Conservation (phyloP, 1,139 yeast species). For the Blastobotrys aristatus region DNA sequence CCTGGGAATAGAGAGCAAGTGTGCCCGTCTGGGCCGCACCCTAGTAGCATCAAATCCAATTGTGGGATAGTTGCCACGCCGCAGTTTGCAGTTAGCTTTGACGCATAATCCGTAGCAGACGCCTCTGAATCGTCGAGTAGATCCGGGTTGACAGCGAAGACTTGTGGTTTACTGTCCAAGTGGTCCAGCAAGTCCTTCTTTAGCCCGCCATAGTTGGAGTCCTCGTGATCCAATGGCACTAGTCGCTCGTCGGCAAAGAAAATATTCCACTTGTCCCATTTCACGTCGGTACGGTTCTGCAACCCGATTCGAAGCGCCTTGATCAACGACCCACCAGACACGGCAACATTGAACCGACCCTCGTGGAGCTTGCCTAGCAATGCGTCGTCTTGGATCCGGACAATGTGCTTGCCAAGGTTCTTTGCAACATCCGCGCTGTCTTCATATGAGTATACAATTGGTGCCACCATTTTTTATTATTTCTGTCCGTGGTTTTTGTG, state of each 20-base stretch:
- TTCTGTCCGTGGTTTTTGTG: background rate
- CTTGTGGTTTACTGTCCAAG: constrained; percentile 39
- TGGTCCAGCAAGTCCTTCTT: constrained; percentile 49
- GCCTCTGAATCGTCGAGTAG: constrained; percentile 40
- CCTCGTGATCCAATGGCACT: constrained; percentile 61
- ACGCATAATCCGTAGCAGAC: constrained; percentile 50
- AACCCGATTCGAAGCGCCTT: constrained; percentile 69
- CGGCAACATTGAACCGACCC: constrained; percentile 59
- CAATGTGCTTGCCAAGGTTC: constrained; percentile 86
- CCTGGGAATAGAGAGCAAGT: constrained; percentile 72
- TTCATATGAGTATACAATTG: constrained; percentile 25
- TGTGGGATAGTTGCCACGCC: constrained; percentile 28
- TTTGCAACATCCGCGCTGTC: constrained; percentile 32
- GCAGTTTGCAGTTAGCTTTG: constrained; percentile 39
- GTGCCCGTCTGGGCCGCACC: constrained; percentile 81
- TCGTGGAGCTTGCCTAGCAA: constrained; percentile 30
- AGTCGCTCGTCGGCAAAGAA: constrained; percentile 70
- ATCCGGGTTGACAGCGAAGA: constrained; percentile 47
- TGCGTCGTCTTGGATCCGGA: constrained; percentile 71
- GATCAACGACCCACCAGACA: constrained; percentile 88
- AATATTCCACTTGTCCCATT: constrained; percentile 65
- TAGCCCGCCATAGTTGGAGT: constrained; percentile 64
- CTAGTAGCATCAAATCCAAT: constrained; percentile 58
- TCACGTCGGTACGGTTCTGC: constrained; percentile 49
- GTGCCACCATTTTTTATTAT: constrained; percentile 7